Base-by-base conservation (phyloP, 2,329 filamentous ascomycete genomes). In the Ophioceras dolichostomum region DNA sequence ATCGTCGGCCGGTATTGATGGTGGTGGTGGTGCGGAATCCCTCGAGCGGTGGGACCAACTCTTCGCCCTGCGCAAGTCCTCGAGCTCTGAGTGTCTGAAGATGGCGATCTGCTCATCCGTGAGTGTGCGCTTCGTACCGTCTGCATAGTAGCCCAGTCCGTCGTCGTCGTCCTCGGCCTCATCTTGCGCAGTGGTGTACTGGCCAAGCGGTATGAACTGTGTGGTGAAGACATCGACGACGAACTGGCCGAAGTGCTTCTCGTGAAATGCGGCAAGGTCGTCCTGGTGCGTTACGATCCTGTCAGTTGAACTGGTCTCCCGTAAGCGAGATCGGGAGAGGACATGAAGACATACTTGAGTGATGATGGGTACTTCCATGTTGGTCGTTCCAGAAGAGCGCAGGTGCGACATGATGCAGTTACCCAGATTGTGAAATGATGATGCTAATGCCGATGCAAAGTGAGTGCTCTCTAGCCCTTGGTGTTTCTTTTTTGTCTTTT, bases 21-120 rank as follows among this genome's bases (percentile, higher is more conserved):
- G n/a, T n/a, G n/a, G n/a, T n/a, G n/a, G n/a, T n/a, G n/a, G n/a
- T 7, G 22, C 22, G 8, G 22, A 26, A 26, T 26, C 22, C 8
- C 12, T 7, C 22, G 7, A 12, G 12, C 12, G 7, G 7, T 26
- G 7, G 8, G 8, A 12, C 22, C 22, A 26, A n/a, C n/a, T n/a
- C 56, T 40, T 55, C 63, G 30, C 59, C 57, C 36, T 58, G 54
- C 41, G 68, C 28, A 94, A 62, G 10, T 73, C 60, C 51, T 91
- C 79, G 17, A 94, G 71, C 57, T 96, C 89, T 2, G 83, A 89
- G 53, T 93, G 85, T 43, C 88, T 73, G 55, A 95, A 95, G 43
- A 94, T 89, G 37, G 76, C 75, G 47, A 95, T 85, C 62, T 95
- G 84, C 48, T 87, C 83, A 51, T 95, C 84, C 9, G 88, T 95